These are phyloP conservation scores for Alternaria sp. DNA, from an alignment of 2,329 filamentous ascomycete genomes.

Conservation along the genomic window DNA sequence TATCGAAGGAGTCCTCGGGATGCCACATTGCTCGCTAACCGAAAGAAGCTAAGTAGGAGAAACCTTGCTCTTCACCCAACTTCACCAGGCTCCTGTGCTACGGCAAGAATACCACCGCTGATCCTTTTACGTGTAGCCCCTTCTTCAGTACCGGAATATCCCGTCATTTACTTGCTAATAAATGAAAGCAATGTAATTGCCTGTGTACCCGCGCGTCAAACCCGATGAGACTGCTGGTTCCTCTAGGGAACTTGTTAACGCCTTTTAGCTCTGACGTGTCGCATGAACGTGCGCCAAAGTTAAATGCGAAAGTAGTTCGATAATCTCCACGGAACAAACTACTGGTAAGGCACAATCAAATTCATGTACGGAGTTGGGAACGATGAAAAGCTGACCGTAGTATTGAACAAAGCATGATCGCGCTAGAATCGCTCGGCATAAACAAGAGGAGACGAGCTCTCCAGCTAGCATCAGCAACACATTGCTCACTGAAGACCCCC, in stretches of 20 bases:
- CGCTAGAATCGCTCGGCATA: not conserved
- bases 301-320: not conserved
- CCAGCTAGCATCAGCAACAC: not conserved
- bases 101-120: not conserved
- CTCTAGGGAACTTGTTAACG: not conserved
- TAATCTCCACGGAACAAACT: not conserved
- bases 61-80: not conserved
- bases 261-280: not conserved
- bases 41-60: not conserved
- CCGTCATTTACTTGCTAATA: accelerated
- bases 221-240: too few species aligned
- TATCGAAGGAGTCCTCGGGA: too few species aligned
- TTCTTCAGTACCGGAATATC: not conserved
- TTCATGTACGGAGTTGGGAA: not conserved
- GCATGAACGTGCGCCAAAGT: not conserved
- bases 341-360: not conserved
- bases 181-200: not conserved
- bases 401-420: not conserved
- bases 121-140: not conserved
- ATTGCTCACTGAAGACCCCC: not conserved
- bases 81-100: not conserved
- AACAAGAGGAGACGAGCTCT: not conserved
- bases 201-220: not conserved
- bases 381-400: not conserved
- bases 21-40: not conserved